Evolutionary conservation across 2,329 filamentous ascomycete species (phyloP), one percentile per base, ranked within the genome.

Genomic region (Fusarium piperis): DNA sequence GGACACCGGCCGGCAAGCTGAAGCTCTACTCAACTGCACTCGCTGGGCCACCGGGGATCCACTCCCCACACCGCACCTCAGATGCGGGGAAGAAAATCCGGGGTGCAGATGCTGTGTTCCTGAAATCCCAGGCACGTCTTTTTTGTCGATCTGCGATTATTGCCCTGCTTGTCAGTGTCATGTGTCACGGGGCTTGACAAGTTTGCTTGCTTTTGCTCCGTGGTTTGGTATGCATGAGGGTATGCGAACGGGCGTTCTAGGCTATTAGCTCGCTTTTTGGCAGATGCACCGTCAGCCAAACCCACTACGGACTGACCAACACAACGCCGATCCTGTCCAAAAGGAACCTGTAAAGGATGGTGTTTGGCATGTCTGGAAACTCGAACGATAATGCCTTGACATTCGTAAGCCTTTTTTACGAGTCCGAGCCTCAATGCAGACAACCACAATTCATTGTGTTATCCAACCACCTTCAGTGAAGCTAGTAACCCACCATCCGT

Each of bases 31-130:
- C 4, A 20, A 16, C 15, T 36, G 15, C 15, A 23, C 46, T 28
- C 18, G 23, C 44, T 10, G 28, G 36, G 20, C 28, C 35, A 18
- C 59, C 20, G 33, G 28, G 52, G 59, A 59, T 67, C 71, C 73
- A 76, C 67, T 64, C 64, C 65, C 64, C 44, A 51, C 71, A 69
- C 69, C 35, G 23, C 52, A 39, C 32, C 11, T 12, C 26, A 53
- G 51, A 59, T 75, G 73, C 62, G 71, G 73, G 74, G 73, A 61
- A 72, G 69, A 68, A 74, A 73, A 73, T 75, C 74, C 48, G 74
- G 74, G 74, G 74, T 75, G 55, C 73, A 76, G 73, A 63, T 65
- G 48, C 41, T 61, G 32, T 64, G 57, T 62, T 56, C 26, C 48
- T 59, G 52, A 32, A 55, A 70, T 62, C 48, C 39, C 32, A 53